A percentile compares a stretch with the other conserved stretches of the same genome.
These are phyloP conservation scores for Raphanus hybrid DNA, from an alignment of 441 rosid species.

Conservation along the genomic window DNA sequence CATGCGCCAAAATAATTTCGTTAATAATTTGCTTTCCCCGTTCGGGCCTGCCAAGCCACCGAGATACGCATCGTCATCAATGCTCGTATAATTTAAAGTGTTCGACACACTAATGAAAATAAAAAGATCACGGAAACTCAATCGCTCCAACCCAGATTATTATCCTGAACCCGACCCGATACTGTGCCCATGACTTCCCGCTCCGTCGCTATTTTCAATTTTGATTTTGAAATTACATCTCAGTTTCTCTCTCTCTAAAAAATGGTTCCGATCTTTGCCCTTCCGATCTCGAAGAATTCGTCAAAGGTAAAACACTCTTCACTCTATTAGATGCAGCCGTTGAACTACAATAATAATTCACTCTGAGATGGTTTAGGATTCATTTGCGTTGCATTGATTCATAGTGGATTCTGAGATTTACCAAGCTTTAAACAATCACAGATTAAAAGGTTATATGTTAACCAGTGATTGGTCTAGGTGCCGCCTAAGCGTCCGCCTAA, in stretches of 20 bases:
- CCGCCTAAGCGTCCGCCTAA: no score
- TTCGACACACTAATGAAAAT: background rate
- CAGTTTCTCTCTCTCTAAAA: conserved; percentile 21
- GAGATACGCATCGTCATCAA: conserved; percentile 12
- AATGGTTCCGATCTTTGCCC: conserved; percentile 82
- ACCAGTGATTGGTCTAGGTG: no score
- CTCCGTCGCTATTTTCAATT: conserved; percentile 33
- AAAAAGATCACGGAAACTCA: background rate
- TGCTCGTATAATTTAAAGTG: background rate
- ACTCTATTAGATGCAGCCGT: background rate
- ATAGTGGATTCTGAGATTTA: background rate
- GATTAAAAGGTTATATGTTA: background rate
- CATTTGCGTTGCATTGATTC: background rate
- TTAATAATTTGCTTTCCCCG: background rate
- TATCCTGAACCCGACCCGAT: conserved; percentile 30
- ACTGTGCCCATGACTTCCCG: conserved; percentile 33
- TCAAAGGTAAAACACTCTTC: conserved; percentile 64
- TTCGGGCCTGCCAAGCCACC: conserved; percentile 20
- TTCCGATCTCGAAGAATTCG: conserved; percentile 81
- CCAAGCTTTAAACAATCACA: no score
- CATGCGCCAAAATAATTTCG: background rate
- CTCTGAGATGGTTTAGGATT: background rate
- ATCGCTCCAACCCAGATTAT: conserved; percentile 15
- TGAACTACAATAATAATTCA: background rate
- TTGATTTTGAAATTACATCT: conserved; percentile 33